These are phyloP conservation scores for Pseudogymnoascus sp. DNA, from an alignment of 2,329 filamentous ascomycete species.

Conservation along the genomic window DNA sequence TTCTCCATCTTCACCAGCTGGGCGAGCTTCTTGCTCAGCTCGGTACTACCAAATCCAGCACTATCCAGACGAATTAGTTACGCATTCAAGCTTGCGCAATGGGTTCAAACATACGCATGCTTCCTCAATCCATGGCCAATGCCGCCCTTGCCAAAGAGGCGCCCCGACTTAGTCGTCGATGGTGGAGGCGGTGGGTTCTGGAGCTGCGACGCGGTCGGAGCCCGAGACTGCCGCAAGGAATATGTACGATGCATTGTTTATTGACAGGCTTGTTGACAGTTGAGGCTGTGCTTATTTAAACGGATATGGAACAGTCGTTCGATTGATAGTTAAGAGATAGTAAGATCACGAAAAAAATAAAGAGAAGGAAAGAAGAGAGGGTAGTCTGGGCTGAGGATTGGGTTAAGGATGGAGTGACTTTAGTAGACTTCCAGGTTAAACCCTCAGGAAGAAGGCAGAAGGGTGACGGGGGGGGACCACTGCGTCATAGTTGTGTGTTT, in stretches of 20 bases:
- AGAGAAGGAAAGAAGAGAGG: background rate
- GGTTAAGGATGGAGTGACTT: constrained; percentile 1
- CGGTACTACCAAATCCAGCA: constrained; percentile 66
- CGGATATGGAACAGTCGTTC: background rate
- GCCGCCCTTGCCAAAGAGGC: constrained; percentile 78
- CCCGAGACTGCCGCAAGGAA: constrained; percentile 95
- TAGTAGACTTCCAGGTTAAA: constrained; percentile 4
- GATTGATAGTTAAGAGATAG: background rate
- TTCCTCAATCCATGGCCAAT: constrained; percentile 49
- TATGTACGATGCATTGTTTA: constrained; percentile 90
- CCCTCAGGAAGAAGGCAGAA: background rate
- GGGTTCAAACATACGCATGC: constrained; percentile 36
- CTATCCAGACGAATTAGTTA: constrained; percentile 39
- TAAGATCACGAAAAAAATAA: constrained; percentile 1
- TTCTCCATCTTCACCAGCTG: constrained; percentile 99
- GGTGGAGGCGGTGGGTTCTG: constrained; percentile 90
- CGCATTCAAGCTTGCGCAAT: constrained; percentile 22
- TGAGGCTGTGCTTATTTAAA: background rate
- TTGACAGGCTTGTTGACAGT: background rate
- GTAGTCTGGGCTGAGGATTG: background rate
- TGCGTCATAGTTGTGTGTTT: constrained; percentile 7
- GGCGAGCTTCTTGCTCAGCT: constrained; percentile 94
- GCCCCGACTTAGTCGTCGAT: constrained; percentile 82
- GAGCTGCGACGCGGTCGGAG: constrained; percentile 69
- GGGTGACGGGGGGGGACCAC: background rate